These are phyloP conservation scores for Gracilariopsis chorda DNA, from an alignment of 23 red algal genomes.

Conservation along the genomic window DNA sequence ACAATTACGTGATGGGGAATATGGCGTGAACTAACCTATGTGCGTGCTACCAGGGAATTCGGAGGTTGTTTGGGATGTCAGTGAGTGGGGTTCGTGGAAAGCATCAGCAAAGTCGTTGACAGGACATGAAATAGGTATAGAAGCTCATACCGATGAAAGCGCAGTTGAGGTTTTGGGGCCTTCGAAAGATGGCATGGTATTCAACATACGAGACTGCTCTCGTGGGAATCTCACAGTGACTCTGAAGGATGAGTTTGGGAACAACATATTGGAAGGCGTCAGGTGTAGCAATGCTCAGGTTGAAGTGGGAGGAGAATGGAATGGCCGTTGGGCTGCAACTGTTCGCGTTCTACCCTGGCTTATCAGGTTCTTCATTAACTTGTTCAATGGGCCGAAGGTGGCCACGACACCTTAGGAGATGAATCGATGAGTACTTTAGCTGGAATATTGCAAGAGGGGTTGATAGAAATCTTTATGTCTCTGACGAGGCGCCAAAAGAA, in stretches of 20 bases:
- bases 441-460: not conserved
- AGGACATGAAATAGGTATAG: conserved; percentile 19
- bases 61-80: conserved; percentile 48
- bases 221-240: not conserved
- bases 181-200: conserved; percentile 35
- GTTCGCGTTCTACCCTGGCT: not conserved
- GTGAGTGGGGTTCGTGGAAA: conserved; percentile 49
- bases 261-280: conserved; percentile 2
- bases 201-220: conserved; percentile 39
- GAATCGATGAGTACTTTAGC: not conserved
- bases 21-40: too few relatives aligned
- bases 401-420: not conserved
- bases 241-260: not conserved
- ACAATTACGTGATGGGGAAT: too few relatives aligned
- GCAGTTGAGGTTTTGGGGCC: conserved; percentile 36
- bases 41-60: too few relatives aligned
- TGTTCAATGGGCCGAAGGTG: conserved; percentile 17
- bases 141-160: conserved; percentile 13
- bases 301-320: conserved; percentile 61
- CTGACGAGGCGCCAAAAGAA: not conserved
- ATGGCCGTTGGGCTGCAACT: conserved; percentile 1
- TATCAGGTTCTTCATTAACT: conserved; percentile 16
- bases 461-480: not conserved
- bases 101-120: conserved; percentile 7
- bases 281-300: conserved; percentile 37